These are phyloP conservation scores for Hanseniaspora mollemarum DNA, from an alignment of 805 yeast genomes.

Conservation along the genomic window DNA sequence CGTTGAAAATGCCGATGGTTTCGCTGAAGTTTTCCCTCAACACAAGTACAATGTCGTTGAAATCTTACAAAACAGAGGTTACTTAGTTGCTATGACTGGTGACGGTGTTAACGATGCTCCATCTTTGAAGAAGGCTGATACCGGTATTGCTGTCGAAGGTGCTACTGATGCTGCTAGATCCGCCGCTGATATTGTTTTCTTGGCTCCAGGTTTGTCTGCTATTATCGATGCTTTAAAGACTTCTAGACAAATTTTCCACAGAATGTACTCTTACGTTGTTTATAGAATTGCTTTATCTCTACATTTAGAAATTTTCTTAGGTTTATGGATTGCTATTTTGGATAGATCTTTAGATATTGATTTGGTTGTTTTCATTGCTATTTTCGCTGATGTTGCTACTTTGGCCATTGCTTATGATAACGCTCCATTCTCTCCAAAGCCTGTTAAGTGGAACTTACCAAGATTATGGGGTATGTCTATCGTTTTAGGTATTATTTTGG, in stretches of 20 bases:
- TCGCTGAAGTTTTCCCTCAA: slow-evolving; percentile 97
- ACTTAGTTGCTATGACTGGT: slow-evolving; percentile 98
- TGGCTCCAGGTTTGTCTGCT: slow-evolving; percentile 91
- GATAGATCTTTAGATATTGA: slow-evolving; percentile 78
- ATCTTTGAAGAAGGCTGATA: slow-evolving; percentile 88
- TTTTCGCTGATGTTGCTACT: slow-evolving; percentile 95
- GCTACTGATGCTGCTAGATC: slow-evolving; percentile 95
- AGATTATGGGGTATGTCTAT: slow-evolving; percentile 96
- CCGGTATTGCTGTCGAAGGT: slow-evolving; percentile 98
- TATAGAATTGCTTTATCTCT: slow-evolving; percentile 94
- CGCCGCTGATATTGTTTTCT: slow-evolving; percentile 92
- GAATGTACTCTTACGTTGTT: slow-evolving; percentile 96
- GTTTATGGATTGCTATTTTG: slow-evolving; percentile 92
- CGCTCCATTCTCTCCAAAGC: slow-evolving; percentile 86
- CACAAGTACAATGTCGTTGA: slow-evolving; percentile 94
- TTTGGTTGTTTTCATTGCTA: slow-evolving; percentile 90
- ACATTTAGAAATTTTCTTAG: slow-evolving; percentile 88
- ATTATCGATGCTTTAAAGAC: slow-evolving; percentile 90
- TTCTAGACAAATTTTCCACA: slow-evolving; percentile 95
- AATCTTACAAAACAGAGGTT: slow-evolving; percentile 89
- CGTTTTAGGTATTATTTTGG: slow-evolving; percentile 72
- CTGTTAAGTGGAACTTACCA: slow-evolving; percentile 95
- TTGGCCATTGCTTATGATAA: slow-evolving; percentile 94
- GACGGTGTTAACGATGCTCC: slow-evolving; percentile 99
- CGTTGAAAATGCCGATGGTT: slow-evolving; percentile 96